Evolutionary conservation across 495 filamentous ascomycete genomes (phyloP), one percentile per base, ranked within the genome.

Genomic region (Neurospora pannonica): DNA sequence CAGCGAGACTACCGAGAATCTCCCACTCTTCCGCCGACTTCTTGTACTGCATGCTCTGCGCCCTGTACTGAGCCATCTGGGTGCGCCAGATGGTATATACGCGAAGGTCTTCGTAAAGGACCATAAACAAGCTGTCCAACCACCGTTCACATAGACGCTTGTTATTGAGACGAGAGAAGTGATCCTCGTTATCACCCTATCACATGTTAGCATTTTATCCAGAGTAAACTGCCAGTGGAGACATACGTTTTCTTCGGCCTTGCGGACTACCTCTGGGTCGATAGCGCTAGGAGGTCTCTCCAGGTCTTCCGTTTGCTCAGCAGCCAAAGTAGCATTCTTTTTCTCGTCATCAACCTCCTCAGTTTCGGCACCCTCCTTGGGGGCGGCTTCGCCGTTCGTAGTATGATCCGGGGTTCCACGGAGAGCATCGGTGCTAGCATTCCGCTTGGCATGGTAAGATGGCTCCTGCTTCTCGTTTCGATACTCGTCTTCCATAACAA

Each of bases 401-500:
- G 86, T 82, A 38, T 89, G 88, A 74, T 88, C 89, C 37, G 90
- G 87, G 39, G 88, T 89, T 71, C 89, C 90, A 73, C 90, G 88
- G 19, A 96, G 83, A 70, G 89, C 93, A 74, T 90, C 90, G 38
- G 90, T 94, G 83, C 93, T 95, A 37, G 92, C 89, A 77, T 90
- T 94, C 34, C 90, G 87, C 69, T 89, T 89, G 38, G 86, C 79
- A 4, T 86, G 80, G 19, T 85, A 84, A 17, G 85, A 78, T 19
- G 78, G 76, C 72, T 91, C 90, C 74, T 96, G 92, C 76, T 93
- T 95, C 83, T 99, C 96, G 71, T 89, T 91, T 19, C 97, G 89
- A 77, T 99, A 99, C 81, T 99, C 96, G 78, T 99, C 96, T 79
- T 99, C 96, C 96, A 99, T 99, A 38, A 99, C 97, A 77, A 99